These are phyloP conservation scores for Chlamydomonas schloesseri DNA, from an alignment of 139 green algal species.

Conservation along the genomic window DNA sequence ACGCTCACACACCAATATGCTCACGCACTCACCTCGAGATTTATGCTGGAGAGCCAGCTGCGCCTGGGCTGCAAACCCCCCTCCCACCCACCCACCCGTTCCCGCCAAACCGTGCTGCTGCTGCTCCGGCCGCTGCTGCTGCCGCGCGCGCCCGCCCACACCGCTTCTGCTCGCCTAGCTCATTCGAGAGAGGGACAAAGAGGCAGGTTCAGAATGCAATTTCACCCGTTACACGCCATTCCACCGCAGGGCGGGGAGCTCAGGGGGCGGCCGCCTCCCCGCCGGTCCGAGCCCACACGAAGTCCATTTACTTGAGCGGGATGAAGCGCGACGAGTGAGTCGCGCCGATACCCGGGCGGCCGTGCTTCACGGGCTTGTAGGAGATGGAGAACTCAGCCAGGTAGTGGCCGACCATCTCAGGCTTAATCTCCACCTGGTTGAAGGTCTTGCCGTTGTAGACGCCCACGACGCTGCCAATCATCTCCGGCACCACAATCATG, in stretches of 20 bases:
- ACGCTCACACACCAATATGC: too few species aligned
- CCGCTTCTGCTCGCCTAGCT: neutral
- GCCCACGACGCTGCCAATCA: conserved; percentile 98
- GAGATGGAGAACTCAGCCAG: conserved; percentile 99
- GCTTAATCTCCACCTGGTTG: conserved; percentile 92
- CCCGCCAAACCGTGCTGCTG: neutral
- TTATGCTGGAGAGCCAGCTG: too few species aligned
- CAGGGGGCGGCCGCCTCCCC: neutral
- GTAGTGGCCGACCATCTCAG: conserved; percentile 99
- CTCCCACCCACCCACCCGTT: neutral
- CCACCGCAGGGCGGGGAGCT: neutral
- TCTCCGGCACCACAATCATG: conserved; percentile 99
- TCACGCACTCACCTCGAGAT: too few species aligned
- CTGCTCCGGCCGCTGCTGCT: neutral
- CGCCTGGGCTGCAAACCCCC: neutral
- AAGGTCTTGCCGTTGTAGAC: conserved; percentile 99
- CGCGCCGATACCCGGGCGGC: conserved; percentile 96
- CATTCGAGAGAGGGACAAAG: neutral
- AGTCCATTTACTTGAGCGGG: conserved; percentile 92
- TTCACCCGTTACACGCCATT: neutral
- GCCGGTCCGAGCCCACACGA: neutral
- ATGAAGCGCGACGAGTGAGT: conserved; percentile 98
- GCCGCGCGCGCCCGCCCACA: neutral
- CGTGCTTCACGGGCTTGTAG: conserved; percentile 99
- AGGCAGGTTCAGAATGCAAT: neutral